Percentiles rank a stretch among this genome's conserved stretches.
These are phyloP conservation scores for Neoconidiobolus thromboides DNA, from an alignment of 371 early-diverging fungal genomes.

Conservation along the genomic window DNA sequence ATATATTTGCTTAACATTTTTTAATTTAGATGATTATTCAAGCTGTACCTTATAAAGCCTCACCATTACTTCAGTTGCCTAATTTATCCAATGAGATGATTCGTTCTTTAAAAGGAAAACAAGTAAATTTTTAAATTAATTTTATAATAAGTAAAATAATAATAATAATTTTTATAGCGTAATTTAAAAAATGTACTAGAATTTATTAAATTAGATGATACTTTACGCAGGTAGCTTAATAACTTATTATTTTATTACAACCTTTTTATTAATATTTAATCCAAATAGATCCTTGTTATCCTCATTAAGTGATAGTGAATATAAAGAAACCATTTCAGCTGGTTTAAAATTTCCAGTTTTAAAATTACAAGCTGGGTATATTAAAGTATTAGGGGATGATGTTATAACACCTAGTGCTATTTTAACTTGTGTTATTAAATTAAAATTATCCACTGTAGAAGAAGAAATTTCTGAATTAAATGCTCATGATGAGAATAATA, in stretches of 20 bases:
- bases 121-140: background rate
- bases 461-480: conserved; percentile 11
- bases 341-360: conserved; percentile 48
- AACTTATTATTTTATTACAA: conserved; percentile 7
- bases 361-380: background rate
- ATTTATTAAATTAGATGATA: conserved; percentile 32
- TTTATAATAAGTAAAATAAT: background rate
- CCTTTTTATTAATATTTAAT: too few species aligned
- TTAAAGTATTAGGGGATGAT: conserved; percentile 47
- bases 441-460: conserved; percentile 15
- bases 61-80: conserved; percentile 73
- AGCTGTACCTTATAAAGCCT: conserved; percentile 45
- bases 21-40: conserved; percentile 50
- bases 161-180: conserved; percentile 9
- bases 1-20: conserved; percentile 10
- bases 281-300: conserved; percentile 28
- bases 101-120: conserved; percentile 9
- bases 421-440: conserved; percentile 49
- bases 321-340: conserved; percentile 42
- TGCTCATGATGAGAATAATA: conserved; percentile 5
- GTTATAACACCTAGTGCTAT: conserved; percentile 60
- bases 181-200: conserved; percentile 26
- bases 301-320: conserved; percentile 27
- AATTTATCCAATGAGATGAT: conserved; percentile 27
- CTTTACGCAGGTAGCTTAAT: conserved; percentile 18